A percentile compares a stretch with the other conserved stretches of the same genome.
Evolutionary conservation across 805 yeast species (phyloP).

Genomic region (Candida sphagnicola): DNA sequence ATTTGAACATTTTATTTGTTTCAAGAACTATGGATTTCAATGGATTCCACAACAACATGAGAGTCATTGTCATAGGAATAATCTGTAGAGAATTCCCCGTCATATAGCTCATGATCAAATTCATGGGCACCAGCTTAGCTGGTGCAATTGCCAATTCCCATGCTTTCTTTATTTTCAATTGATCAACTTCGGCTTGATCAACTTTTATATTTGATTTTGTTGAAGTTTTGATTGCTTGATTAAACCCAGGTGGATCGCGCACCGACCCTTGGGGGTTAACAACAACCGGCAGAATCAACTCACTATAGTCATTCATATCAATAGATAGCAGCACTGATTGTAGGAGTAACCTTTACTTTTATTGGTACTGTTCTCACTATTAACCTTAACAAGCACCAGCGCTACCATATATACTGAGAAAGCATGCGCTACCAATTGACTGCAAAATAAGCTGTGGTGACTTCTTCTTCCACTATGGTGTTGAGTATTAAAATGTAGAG

Average conservation of each 20-base stretch:
- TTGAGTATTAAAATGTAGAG: too few species aligned
- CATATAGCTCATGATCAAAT: conserved; percentile 85
- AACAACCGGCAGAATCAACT: conserved; percentile 9
- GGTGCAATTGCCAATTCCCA: conserved; percentile 87
- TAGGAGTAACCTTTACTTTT: background rate
- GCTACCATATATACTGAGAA: too few species aligned
- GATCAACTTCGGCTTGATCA: conserved; percentile 24
- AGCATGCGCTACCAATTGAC: too few species aligned
- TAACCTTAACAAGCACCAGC: too few species aligned
- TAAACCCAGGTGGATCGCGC: conserved; percentile 1
- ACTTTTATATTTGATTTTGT: conserved; percentile 2
- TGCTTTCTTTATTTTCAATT: conserved; percentile 57
- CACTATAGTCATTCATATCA: conserved; percentile 4
- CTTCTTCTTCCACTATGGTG: too few species aligned
- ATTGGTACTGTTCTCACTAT: too few species aligned
- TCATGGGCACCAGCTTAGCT: conserved; percentile 84
- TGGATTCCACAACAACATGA: conserved; percentile 78
- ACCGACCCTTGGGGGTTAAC: conserved; percentile 4
- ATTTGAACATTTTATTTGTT: conserved; percentile 53
- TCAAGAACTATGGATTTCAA: conserved; percentile 61
- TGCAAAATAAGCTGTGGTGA: too few species aligned
- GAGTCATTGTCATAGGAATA: conserved; percentile 86
- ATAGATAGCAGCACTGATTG: too few species aligned
- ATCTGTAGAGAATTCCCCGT: conserved; percentile 87
- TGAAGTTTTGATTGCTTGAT: conserved; percentile 1